Evolutionary conservation across 768 basidiomycete species (phyloP).

Genomic region (Phaeotremella skinneri): DNA sequence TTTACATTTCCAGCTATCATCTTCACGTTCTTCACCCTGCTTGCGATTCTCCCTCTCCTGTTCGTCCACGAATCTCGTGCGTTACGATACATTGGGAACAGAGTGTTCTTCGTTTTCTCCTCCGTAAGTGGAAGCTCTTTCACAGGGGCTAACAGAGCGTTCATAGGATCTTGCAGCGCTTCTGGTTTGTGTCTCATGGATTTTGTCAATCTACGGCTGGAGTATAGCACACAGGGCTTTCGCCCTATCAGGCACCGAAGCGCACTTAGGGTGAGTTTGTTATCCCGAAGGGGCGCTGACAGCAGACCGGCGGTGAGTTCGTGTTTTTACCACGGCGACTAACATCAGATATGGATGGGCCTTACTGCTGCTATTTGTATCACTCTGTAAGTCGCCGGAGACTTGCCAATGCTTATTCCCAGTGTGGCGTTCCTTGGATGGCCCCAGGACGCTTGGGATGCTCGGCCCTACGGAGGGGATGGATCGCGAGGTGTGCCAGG

Average conservation of each 20-base stretch:
- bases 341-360: slow-evolving; percentile 48
- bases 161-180: slow-evolving; percentile 33
- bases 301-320: background rate
- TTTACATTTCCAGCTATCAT: slow-evolving; percentile 30
- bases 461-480: slow-evolving; percentile 32
- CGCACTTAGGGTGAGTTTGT: slow-evolving; percentile 41
- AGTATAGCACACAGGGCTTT: slow-evolving; percentile 45
- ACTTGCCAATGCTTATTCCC: background rate
- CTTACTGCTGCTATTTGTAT: slow-evolving; percentile 38
- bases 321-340: slow-evolving; percentile 2
- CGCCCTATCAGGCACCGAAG: slow-evolving; percentile 25
- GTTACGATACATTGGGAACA: slow-evolving; percentile 46
- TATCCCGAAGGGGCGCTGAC: background rate
- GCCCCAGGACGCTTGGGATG: slow-evolving; percentile 48
- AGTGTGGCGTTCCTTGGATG: slow-evolving; percentile 43
- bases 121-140: slow-evolving; percentile 27
- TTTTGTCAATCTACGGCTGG: slow-evolving; percentile 49
- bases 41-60: slow-evolving; percentile 48
- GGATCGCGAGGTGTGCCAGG: slow-evolving; percentile 33
- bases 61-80: slow-evolving; percentile 49
- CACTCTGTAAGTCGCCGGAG: slow-evolving; percentile 36
- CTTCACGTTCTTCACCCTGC: slow-evolving; percentile 47
- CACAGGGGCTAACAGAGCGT: background rate
- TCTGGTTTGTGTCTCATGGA: slow-evolving; percentile 37
- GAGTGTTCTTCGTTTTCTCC: slow-evolving; percentile 42